A percentile compares a stretch with the other conserved stretches of the same genome.
Conservation (phyloP, 2,329 filamentous ascomycete species). For the Exophiala mesophila region DNA sequence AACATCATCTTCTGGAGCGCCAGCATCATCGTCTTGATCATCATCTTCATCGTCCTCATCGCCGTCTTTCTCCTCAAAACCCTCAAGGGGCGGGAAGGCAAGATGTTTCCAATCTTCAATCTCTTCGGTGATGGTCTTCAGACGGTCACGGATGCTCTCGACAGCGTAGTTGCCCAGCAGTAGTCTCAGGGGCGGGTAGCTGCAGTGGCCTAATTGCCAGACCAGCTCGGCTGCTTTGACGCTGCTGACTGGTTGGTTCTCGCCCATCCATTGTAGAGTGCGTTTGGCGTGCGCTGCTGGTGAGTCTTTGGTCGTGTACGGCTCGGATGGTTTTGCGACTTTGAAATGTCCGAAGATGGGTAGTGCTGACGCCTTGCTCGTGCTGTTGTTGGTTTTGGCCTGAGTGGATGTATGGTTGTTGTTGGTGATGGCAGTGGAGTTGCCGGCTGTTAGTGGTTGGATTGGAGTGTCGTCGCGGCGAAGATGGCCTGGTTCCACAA, state of each 20-base stretch:
- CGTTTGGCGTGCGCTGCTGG: slow-evolving; percentile 84
- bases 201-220: slow-evolving; percentile 92
- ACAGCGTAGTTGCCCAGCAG: slow-evolving; percentile 92
- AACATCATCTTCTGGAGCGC: slow-evolving; percentile 6
- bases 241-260: slow-evolving; percentile 85
- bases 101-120: slow-evolving; percentile 89
- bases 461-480: slow-evolving; percentile 56
- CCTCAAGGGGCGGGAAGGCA: slow-evolving; percentile 55
- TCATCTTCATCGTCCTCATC: slow-evolving; percentile 20
- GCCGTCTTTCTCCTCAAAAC: slow-evolving; percentile 18
- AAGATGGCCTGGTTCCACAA: slow-evolving; percentile 87
- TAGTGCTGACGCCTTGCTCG: slow-evolving; percentile 34
- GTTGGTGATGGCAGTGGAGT: slow-evolving; percentile 16
- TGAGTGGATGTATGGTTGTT: neutral
- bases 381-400: slow-evolving; percentile 24
- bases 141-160: slow-evolving; percentile 85
- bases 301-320: slow-evolving; percentile 70
- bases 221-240: slow-evolving; percentile 90
- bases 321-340: slow-evolving; percentile 76
- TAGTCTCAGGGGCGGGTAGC: slow-evolving; percentile 81
- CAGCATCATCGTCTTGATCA: slow-evolving; percentile 15
- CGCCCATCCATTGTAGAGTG: slow-evolving; percentile 91
- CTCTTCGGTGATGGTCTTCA: slow-evolving; percentile 90
- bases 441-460: neutral
- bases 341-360: slow-evolving; percentile 89